Conservation (phyloP, 2,329 filamentous ascomycete genomes). For the Pezizomycotina sp. region DNA sequence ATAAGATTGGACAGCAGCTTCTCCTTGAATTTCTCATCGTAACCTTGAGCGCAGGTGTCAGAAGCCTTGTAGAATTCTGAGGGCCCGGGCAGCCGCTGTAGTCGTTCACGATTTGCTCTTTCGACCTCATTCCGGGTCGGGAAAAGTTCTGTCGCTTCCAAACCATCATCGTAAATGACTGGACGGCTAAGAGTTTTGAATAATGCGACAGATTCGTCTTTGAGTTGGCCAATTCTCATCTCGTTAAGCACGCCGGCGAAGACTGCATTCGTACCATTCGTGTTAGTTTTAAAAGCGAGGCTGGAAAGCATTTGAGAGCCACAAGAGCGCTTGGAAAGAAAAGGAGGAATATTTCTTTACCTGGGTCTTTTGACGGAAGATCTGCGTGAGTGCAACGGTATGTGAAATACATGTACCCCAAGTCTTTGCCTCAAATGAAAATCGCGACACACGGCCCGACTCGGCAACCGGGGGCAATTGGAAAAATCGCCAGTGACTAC, state of each 20-base stretch:
- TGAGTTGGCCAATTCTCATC: conserved; percentile 78
- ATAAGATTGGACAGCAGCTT: conserved; percentile 79
- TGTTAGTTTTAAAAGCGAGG: conserved; percentile 26
- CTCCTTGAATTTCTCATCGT: conserved; percentile 52
- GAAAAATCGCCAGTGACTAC: conserved; percentile 93
- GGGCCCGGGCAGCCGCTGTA: conserved; percentile 54
- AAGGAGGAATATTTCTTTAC: conserved; percentile 31
- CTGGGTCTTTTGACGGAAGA: conserved; percentile 86
- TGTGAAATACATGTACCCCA: conserved; percentile 90
- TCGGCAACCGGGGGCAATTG: conserved; percentile 85
- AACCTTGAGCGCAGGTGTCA: conserved; percentile 49
- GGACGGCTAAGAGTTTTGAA: conserved; percentile 61
- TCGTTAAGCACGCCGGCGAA: conserved; percentile 96
- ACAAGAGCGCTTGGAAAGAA: neutral
- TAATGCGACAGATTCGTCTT: conserved; percentile 53
- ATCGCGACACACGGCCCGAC: conserved; percentile 54
- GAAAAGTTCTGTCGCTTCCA: conserved; percentile 81
- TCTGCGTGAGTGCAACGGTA: conserved; percentile 84
- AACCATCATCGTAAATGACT: conserved; percentile 53
- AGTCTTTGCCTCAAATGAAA: conserved; percentile 79
- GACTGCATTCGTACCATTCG: no score
- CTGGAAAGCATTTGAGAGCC: neutral
- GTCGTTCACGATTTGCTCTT: conserved; percentile 58
- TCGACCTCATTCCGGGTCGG: conserved; percentile 85
- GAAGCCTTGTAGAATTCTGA: conserved; percentile 51